Conservation (phyloP, 2,329 filamentous ascomycete genomes). For the Zymoseptoria crescenta region DNA sequence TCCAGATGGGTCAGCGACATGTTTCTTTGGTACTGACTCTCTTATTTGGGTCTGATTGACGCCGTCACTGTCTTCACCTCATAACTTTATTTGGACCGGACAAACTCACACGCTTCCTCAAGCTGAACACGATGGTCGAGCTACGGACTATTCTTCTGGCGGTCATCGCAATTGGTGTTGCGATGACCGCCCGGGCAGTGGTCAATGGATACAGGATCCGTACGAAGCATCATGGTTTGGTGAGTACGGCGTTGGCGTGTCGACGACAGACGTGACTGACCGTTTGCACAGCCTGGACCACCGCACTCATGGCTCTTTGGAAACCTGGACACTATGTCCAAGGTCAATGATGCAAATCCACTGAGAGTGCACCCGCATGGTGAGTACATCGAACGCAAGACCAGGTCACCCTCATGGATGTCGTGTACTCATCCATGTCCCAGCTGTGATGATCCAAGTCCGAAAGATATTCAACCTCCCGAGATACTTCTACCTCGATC, state of each 20-base stretch:
- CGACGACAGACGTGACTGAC: neutral
- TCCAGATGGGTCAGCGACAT: no score
- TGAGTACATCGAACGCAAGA: neutral
- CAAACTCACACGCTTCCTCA: neutral
- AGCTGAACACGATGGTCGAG: neutral
- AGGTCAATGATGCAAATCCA: slow-evolving; percentile 4
- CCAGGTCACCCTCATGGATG: neutral
- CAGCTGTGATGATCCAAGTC: slow-evolving; percentile 3
- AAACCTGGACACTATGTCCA: slow-evolving; percentile 12
- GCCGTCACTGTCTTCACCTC: neutral
- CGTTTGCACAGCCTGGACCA: slow-evolving; percentile 10
- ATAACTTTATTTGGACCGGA: neutral
- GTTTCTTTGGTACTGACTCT: no score
- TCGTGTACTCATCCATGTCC: neutral
- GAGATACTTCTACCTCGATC: slow-evolving; percentile 16
- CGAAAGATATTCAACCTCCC: slow-evolving; percentile 16
- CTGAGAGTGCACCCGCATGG: slow-evolving; percentile 10
- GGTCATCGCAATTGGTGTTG: neutral
- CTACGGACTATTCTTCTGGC: neutral
- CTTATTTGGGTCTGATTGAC: no score
- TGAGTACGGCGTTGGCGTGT: neutral
- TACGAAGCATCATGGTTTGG: neutral
- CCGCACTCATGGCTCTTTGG: slow-evolving; percentile 18
- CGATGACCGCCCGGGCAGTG: neutral
- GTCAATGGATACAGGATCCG: neutral